These are phyloP conservation scores for Jacaranda mimosifolia DNA, from an alignment of 257 asterid species.

Conservation along the genomic window DNA sequence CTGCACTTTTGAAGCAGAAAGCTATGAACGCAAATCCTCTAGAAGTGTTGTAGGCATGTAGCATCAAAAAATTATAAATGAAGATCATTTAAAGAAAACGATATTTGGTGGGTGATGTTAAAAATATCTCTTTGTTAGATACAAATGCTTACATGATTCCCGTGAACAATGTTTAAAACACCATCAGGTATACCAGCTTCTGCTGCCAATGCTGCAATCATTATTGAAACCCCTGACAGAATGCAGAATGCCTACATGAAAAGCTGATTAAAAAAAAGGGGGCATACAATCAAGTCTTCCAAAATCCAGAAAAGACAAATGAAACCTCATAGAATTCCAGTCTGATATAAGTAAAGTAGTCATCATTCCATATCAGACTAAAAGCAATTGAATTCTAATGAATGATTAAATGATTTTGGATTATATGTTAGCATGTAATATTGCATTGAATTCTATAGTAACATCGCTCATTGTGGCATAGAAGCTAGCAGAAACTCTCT, in stretches of 20 bases:
- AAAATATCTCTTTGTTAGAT: not conserved
- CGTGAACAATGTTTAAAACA: conserved; percentile 54
- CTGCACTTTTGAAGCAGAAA: not conserved
- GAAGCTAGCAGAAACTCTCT: no score
- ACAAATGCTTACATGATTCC: conserved; percentile 46
- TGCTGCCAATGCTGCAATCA: conserved; percentile 55
- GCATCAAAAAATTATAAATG: not conserved
- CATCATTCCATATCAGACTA: no score
- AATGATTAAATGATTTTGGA: no score
- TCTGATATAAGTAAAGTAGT: no score
- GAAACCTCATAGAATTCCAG: no score
- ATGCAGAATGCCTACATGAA: not conserved
- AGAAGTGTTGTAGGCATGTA: not conserved
- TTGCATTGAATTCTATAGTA: no score
- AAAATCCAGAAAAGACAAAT: no score
- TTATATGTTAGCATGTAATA: no score
- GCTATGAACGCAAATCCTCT: not conserved
- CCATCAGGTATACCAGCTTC: conserved; percentile 65
- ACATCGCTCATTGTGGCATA: no score
- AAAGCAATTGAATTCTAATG: no score
- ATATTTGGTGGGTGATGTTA: not conserved
- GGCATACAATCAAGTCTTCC: no score
- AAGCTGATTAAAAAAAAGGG: no score
- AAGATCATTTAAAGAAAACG: not conserved
- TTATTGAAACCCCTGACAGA: conserved; percentile 53